Evolutionary conservation across 768 basidiomycete species (phyloP).

Genomic region (Termitomyces sp.): DNA sequence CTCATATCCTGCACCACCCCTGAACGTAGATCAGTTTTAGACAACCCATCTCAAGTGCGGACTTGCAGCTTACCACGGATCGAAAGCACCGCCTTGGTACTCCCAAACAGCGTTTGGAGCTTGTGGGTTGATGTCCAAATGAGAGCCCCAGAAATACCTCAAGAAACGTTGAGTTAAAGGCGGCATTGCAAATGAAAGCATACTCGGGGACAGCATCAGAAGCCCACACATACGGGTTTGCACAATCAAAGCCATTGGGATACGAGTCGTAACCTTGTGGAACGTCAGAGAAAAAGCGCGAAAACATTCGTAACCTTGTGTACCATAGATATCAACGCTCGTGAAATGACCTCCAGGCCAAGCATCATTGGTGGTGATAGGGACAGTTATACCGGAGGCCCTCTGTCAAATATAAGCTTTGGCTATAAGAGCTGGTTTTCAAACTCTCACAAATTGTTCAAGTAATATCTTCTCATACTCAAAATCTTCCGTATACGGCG

Average conservation of each 20-base stretch:
- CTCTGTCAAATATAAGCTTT: conserved; percentile 22
- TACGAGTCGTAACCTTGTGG: conserved; percentile 40
- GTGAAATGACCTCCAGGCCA: conserved; percentile 41
- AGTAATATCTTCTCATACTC: conserved; percentile 33
- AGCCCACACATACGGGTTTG: conserved; percentile 41
- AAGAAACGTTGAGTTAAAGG: background rate
- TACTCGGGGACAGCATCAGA: conserved; percentile 39
- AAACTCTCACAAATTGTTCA: conserved; percentile 25
- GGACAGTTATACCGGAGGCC: conserved; percentile 40
- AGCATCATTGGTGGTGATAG: conserved; percentile 45
- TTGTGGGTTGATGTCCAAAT: conserved; percentile 31
- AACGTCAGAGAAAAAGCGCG: background rate
- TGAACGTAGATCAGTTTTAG: conserved; percentile 7
- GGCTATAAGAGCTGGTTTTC: background rate
- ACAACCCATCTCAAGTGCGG: background rate
- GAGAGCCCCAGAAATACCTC: conserved; percentile 37
- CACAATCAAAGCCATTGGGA: conserved; percentile 54
- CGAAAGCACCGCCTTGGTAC: conserved; percentile 50
- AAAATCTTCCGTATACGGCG: conserved; percentile 36
- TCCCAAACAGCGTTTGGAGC: conserved; percentile 39
- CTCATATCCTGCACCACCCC: conserved; percentile 37
- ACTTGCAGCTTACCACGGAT: conserved; percentile 34
- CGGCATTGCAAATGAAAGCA: background rate
- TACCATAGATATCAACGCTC: conserved; percentile 48
- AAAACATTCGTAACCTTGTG: background rate